Evolutionary conservation across 768 basidiomycete species (phyloP), one percentile per base, ranked within the genome.

Genomic region (Boletus sp.): DNA sequence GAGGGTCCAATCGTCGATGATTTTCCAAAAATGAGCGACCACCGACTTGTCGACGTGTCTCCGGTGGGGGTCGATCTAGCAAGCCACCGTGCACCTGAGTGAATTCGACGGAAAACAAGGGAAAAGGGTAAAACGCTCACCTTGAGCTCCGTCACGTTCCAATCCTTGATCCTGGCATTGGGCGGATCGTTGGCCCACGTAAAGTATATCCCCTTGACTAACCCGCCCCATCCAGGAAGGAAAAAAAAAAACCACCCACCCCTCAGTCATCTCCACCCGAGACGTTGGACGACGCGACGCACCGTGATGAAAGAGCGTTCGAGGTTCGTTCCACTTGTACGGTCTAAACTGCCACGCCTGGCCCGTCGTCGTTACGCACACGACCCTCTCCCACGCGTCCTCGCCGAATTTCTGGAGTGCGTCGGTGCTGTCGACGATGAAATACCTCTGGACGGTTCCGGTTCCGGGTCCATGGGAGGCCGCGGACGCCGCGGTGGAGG

Each of bases 271-370:
- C 25, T 25, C 25, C 25, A 25, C 25, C 25, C 25, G 25, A 25
- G 25, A 25, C 25, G 25, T 25, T 25, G 25, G 25, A 25, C 25
- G 25, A 25, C 25, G 25, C 25, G 25, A 25, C 57, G 43, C 59
- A 96, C 95, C 94, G 64, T 98, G 89, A 66, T 97, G 90, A 73
- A 99, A 98, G 27, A 99, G 72, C 47, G 88, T 81, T 55, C 85
- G 84, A 1, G 97, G 97, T 64, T 98, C 94, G 47, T 80, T 85
- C 96, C 96, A 99, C 68, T 96, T 95, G 75, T 98, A 98, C 17
- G 91, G 88, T 53, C 87, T 79, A 74, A 99, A 99, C 69, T 99
- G 97, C 97, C 97, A 98, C 32, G 90, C 88, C 62, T 98, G 96
- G 1, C 97, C 97, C 0, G 97, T 99, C 9, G 97, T 98, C 84